A percentile compares a stretch with the other conserved stretches of the same genome.
Evolutionary conservation across 495 filamentous ascomycete genomes (phyloP).

Genomic region (Hypomontagnella submonticulosa): DNA sequence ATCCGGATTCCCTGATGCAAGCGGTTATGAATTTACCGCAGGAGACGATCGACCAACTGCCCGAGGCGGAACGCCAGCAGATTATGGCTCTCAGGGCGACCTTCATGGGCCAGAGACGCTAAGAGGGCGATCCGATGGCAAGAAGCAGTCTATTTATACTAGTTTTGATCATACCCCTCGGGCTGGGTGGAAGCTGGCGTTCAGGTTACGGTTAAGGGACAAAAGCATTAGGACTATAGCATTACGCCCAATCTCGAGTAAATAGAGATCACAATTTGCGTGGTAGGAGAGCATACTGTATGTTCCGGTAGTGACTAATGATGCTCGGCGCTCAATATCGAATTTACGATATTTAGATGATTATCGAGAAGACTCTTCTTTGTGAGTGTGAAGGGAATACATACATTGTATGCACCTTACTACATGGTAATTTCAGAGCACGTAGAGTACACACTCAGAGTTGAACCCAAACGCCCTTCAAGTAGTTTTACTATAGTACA

Average conservation of each 20-base stretch:
- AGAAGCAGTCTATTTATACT: slow-evolving; percentile 9
- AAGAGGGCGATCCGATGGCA: not conserved
- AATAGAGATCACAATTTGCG: not conserved
- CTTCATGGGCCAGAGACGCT: slow-evolving; percentile 45
- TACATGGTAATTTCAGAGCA: no score
- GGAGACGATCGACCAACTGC: slow-evolving; percentile 77
- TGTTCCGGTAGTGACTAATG: not conserved
- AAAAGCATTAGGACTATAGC: slow-evolving; percentile 26
- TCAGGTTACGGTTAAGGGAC: slow-evolving; percentile 34
- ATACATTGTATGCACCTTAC: no score
- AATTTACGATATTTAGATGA: no score
- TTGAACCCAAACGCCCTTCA: no score
- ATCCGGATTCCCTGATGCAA: slow-evolving; percentile 74
- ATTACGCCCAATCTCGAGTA: slow-evolving; percentile 13
- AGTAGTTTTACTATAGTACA: no score
- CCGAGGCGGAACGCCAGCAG: slow-evolving; percentile 77
- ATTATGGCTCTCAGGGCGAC: slow-evolving; percentile 71
- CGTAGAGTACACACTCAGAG: no score
- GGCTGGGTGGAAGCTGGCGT: slow-evolving; percentile 33
- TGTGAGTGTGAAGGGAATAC: no score
- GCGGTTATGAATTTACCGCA: slow-evolving; percentile 81
- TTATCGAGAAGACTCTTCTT: no score
- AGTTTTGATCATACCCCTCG: slow-evolving; percentile 36
- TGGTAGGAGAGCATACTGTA: not conserved
- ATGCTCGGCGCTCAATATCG: no score